Conservation (phyloP, 108 stramenopile genomes). For the Conticribra guillardii region DNA sequence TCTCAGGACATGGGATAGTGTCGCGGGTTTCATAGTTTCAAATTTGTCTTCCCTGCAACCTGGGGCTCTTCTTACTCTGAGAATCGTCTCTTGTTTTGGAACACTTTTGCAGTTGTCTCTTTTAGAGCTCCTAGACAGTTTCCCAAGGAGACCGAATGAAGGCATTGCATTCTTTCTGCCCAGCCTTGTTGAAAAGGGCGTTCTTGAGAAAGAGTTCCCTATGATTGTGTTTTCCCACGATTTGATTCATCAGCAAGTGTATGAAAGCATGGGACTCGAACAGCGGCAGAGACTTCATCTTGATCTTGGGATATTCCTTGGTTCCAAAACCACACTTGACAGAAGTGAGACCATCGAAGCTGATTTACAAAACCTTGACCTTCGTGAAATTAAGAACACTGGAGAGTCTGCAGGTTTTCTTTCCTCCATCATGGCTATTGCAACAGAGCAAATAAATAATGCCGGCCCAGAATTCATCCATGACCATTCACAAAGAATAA, state of each 20-base stretch:
- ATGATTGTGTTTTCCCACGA: slow-evolving; percentile 14
- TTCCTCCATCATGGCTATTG: neutral
- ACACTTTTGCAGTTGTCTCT: neutral
- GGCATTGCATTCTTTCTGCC: slow-evolving; percentile 1
- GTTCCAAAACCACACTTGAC: neutral
- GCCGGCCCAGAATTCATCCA: neutral
- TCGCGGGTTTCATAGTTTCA: slow-evolving; percentile 18
- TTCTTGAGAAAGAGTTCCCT: slow-evolving; percentile 1
- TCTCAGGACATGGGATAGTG: slow-evolving; percentile 7
- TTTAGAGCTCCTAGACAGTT: neutral
- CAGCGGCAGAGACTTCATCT: slow-evolving; percentile 13
- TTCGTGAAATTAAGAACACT: neutral
- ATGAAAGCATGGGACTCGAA: neutral
- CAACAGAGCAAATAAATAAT: slow-evolving; percentile 7
- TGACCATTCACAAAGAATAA: neutral
- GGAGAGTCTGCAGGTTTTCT: neutral
- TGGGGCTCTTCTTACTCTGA: neutral
- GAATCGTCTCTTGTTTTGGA: slow-evolving; percentile 19
- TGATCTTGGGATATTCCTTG: slow-evolving; percentile 4
- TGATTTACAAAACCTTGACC: neutral
- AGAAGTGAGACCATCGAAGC: slow-evolving; percentile 1
- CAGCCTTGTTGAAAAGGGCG: slow-evolving; percentile 2
- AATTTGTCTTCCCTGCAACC: slow-evolving; percentile 6
- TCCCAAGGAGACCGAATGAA: neutral
- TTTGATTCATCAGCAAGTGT: slow-evolving; percentile 21